phyloP scores from a whole-genome alignment of 2,329 filamentous ascomycete genomes.

The Microdochium paspali region DNA sequence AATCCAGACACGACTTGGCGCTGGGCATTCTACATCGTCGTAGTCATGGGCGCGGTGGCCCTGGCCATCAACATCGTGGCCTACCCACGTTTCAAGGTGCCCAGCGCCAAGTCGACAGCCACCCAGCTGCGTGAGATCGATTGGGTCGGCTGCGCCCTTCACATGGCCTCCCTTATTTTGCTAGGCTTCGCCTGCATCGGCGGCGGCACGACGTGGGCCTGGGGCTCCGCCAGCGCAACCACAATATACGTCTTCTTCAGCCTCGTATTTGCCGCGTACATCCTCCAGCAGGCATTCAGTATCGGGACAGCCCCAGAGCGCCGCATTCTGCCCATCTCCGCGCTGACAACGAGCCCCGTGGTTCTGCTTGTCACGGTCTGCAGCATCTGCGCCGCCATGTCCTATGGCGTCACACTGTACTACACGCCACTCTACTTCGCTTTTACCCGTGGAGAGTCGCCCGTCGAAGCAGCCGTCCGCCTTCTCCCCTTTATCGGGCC shows the following conservation, averaged over 20 bases:
- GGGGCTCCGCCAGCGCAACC: conserved; percentile 34
- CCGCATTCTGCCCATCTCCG: conserved; percentile 32
- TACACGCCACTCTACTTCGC: conserved; percentile 44
- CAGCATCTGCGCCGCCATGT: conserved; percentile 23
- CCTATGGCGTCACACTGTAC: conserved; percentile 33
- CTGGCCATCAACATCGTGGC: conserved; percentile 32
- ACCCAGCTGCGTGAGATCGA: conserved; percentile 16
- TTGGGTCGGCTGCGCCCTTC: conserved; percentile 18
- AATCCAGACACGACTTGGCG: conserved; percentile 28
- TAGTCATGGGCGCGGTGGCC: conserved; percentile 28
- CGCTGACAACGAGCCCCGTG: conserved; percentile 27
- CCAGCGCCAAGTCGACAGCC: conserved; percentile 7
- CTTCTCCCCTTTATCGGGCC: conserved; percentile 29
- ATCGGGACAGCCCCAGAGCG: conserved; percentile 31
- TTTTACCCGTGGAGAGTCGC: conserved; percentile 30
- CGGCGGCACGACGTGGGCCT: conserved; percentile 37
- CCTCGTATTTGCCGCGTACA: conserved; percentile 31
- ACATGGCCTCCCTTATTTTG: conserved; percentile 21
- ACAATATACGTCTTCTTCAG: conserved; percentile 36
- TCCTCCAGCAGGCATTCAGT: conserved; percentile 32
- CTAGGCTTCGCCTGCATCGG: conserved; percentile 39
- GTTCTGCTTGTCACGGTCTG: conserved; percentile 32
- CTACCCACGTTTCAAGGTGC: conserved; percentile 23
- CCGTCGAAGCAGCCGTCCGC: conserved; percentile 26
- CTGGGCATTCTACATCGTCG: conserved; percentile 44